phyloP scores from a whole-genome alignment of 306 rosid genomes.

The Clitoria ternatea region DNA sequence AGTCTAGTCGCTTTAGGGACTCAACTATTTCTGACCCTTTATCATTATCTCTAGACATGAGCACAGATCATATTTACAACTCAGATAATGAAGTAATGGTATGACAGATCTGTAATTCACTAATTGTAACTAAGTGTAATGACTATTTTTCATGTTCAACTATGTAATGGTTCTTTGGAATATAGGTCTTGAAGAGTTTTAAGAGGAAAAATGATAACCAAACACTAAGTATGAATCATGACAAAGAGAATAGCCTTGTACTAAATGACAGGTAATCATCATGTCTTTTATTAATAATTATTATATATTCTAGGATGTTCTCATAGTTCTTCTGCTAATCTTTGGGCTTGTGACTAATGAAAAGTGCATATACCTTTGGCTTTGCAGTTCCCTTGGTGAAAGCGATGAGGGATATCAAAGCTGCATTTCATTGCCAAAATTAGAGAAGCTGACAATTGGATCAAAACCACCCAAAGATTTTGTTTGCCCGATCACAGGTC shows the following conservation, averaged over 20 bases:
- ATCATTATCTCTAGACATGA: slow-evolving; percentile 46
- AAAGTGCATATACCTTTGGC: slow-evolving; percentile 17
- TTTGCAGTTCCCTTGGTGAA: slow-evolving; percentile 53
- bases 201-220: slow-evolving; percentile 32
- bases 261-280: slow-evolving; percentile 53
- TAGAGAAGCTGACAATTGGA: slow-evolving; percentile 41
- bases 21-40: slow-evolving; percentile 42
- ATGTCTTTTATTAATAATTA: slow-evolving; percentile 1
- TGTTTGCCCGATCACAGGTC: slow-evolving; percentile 87
- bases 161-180: slow-evolving; percentile 23
- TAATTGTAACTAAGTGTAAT: background rate
- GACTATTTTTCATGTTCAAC: slow-evolving; percentile 24
- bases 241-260: slow-evolving; percentile 35
- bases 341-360: slow-evolving; percentile 13
- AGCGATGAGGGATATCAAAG: slow-evolving; percentile 63
- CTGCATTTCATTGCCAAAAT: slow-evolving; percentile 36
- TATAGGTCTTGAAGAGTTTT: slow-evolving; percentile 41
- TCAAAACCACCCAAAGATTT: slow-evolving; percentile 85
- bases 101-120: slow-evolving; percentile 4
- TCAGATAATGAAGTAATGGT: slow-evolving; percentile 61
- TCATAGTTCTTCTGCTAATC: background rate
- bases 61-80: slow-evolving; percentile 49
- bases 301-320: background rate
- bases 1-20: slow-evolving; percentile 43
- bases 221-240: slow-evolving; percentile 34